A percentile compares a stretch with the other conserved stretches of the same genome.
phyloP scores from a whole-genome alignment of 2,329 filamentous ascomycete genomes.

The Neonectria faginata region DNA sequence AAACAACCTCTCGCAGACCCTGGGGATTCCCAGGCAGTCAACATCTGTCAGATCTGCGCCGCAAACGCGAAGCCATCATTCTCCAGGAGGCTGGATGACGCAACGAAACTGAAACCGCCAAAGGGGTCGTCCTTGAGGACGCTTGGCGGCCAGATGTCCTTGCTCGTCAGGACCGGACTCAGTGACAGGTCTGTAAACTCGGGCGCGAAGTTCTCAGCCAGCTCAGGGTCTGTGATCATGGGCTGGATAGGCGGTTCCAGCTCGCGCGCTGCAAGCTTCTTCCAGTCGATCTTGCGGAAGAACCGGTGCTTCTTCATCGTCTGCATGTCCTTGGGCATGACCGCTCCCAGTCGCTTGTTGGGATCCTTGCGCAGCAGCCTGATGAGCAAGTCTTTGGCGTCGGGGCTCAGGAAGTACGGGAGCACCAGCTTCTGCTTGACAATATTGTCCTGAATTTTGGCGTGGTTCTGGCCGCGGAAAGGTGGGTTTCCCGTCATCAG shows the following conservation, averaged over 20 bases:
- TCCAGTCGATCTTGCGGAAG: slow-evolving; percentile 98
- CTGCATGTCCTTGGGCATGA: slow-evolving; percentile 88
- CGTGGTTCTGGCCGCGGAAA: slow-evolving; percentile 89
- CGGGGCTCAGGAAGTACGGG: slow-evolving; percentile 90
- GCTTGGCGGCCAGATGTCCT: slow-evolving; percentile 55
- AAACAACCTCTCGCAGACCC: neutral
- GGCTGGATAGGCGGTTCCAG: slow-evolving; percentile 90
- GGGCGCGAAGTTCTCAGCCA: slow-evolving; percentile 95
- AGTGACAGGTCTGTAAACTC: slow-evolving; percentile 91
- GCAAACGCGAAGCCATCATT: slow-evolving; percentile 55
- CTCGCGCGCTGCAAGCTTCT: slow-evolving; percentile 83
- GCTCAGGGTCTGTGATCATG: slow-evolving; percentile 92
- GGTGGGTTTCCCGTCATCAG: slow-evolving; percentile 92
- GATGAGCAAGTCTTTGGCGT: slow-evolving; percentile 94
- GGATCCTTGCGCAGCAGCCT: slow-evolving; percentile 93
- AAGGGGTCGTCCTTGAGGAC: slow-evolving; percentile 67
- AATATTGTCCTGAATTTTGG: slow-evolving; percentile 96
- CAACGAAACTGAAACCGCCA: slow-evolving; percentile 74
- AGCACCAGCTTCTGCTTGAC: slow-evolving; percentile 89
- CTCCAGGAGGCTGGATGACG: slow-evolving; percentile 68
- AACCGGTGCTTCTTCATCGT: slow-evolving; percentile 93
- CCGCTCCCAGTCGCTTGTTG: slow-evolving; percentile 85
- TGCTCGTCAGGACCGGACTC: slow-evolving; percentile 72
- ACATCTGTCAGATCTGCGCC: slow-evolving; percentile 34
- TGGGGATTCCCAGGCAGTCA: neutral